Conservation (phyloP, 176 grass and related monocot genomes). For the Melocanna baccifera region DNA sequence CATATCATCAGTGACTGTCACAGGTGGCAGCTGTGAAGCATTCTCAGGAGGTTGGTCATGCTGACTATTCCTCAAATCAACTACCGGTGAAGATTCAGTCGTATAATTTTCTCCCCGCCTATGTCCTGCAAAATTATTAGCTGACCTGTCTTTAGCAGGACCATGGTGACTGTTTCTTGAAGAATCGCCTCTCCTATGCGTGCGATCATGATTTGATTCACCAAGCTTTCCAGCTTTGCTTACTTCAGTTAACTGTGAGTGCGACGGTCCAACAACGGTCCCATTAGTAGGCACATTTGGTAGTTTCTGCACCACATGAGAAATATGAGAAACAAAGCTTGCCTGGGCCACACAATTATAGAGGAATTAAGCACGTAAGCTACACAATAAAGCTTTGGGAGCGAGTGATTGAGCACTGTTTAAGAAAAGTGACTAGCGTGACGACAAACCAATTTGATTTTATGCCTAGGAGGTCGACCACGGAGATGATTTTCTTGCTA, state of each 20-base stretch:
- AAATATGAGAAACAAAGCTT: conserved; percentile 24
- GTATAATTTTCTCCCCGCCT: conserved; percentile 25
- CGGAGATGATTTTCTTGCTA: too few species aligned
- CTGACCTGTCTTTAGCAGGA: conserved; percentile 32
- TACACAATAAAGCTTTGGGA: too few species aligned
- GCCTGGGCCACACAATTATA: too few species aligned
- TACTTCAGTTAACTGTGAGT: conserved; percentile 37
- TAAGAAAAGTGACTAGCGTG: too few species aligned
- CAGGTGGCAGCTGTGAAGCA: conserved; percentile 23
- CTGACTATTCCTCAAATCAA: conserved; percentile 27
- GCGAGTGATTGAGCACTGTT: too few species aligned
- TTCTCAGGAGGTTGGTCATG: conserved; percentile 27
- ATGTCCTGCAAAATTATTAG: conserved; percentile 32
- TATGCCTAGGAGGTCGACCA: too few species aligned
- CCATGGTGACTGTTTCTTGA: conserved; percentile 38
- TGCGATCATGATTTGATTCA: conserved; percentile 30
- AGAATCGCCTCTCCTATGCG: conserved; percentile 35
- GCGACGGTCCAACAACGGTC: conserved; percentile 18
- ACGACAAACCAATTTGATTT: too few species aligned
- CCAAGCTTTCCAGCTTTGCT: conserved; percentile 30
- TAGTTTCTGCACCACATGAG: conserved; percentile 14
- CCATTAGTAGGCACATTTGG: conserved; percentile 14
- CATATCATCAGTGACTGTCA: conserved; percentile 24
- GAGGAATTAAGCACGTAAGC: too few species aligned
- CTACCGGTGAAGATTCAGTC: conserved; percentile 23